Evolutionary conservation across 768 basidiomycete species (phyloP).

Genomic region (Filobasidium floriforme): DNA sequence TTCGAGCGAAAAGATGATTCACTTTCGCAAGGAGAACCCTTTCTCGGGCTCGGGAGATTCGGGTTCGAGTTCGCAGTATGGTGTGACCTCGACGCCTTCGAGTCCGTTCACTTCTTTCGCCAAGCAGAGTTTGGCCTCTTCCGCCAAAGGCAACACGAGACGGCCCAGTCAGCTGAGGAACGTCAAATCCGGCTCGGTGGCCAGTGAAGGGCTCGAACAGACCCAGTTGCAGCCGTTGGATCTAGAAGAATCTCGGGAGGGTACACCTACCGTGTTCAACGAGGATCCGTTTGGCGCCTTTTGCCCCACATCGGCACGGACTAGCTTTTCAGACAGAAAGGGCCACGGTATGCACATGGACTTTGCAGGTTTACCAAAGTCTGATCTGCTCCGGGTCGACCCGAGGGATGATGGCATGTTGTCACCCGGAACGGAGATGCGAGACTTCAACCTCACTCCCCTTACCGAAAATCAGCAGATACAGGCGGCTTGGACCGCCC

Average conservation of each 20-base stretch:
- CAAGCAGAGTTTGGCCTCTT: conserved; percentile 31
- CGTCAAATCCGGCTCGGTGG: conserved; percentile 27
- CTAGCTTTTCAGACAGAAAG: not conserved
- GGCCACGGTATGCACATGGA: conserved; percentile 9
- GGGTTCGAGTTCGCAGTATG: conserved; percentile 7
- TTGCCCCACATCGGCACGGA: not conserved
- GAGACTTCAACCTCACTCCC: conserved; percentile 16
- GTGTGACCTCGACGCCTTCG: conserved; percentile 5
- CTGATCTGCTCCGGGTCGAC: conserved; percentile 1
- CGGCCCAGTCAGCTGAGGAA: conserved; percentile 43
- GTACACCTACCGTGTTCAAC: conserved; percentile 34
- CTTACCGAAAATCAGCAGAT: conserved; percentile 46
- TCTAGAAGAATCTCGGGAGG: conserved; percentile 4
- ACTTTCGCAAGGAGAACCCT: conserved; percentile 17
- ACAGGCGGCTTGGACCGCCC: conserved; percentile 48
- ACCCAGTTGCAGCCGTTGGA: conserved; percentile 28
- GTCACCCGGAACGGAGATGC: conserved; percentile 14
- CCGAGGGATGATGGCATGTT: conserved; percentile 8
- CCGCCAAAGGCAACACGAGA: conserved; percentile 36
- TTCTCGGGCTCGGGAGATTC: conserved; percentile 15
- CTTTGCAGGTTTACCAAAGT: conserved; percentile 6
- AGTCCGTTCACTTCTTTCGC: conserved; percentile 25
- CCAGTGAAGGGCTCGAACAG: not conserved
- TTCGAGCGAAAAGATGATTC: not conserved
- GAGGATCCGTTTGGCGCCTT: conserved; percentile 35